Evolutionary conservation across 257 asterid species (phyloP).

Genomic region (Primulina tabacum): DNA sequence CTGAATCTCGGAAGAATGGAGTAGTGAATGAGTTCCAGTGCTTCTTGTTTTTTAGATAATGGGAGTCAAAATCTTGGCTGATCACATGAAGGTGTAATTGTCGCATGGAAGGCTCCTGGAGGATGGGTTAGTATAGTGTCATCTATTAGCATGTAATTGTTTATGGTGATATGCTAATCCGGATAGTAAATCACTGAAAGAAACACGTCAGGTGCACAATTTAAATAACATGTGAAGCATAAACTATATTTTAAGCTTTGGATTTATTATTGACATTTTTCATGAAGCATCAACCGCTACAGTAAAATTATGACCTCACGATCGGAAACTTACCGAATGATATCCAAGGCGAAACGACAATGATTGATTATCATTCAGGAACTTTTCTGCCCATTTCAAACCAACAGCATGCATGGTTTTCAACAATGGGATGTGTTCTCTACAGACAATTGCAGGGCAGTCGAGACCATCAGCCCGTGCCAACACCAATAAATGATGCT

Average conservation of each 20-base stretch:
- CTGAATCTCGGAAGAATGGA: slow-evolving; percentile 75
- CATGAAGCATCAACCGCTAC: too few species aligned
- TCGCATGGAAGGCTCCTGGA: slow-evolving; percentile 85
- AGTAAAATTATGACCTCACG: background rate
- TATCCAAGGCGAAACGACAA: slow-evolving; percentile 81
- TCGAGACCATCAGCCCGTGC: slow-evolving; percentile 76
- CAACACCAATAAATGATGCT: slow-evolving; percentile 62
- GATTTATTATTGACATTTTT: too few species aligned
- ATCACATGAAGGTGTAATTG: slow-evolving; percentile 92
- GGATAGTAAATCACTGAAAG: background rate
- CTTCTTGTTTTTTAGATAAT: slow-evolving; percentile 73
- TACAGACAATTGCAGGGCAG: slow-evolving; percentile 53
- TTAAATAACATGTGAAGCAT: too few species aligned
- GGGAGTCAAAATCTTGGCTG: slow-evolving; percentile 86
- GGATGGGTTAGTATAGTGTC: slow-evolving; percentile 2
- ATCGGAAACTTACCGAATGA: slow-evolving; percentile 62
- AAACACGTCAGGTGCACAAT: background rate
- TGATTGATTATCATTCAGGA: slow-evolving; percentile 47
- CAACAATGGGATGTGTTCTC: slow-evolving; percentile 57
- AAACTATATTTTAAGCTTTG: too few species aligned
- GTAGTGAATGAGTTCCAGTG: slow-evolving; percentile 93
- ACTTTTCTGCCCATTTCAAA: slow-evolving; percentile 67
- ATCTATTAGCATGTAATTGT: background rate
- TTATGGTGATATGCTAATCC: background rate
- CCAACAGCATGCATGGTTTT: slow-evolving; percentile 74